Base-by-base conservation (phyloP, 371 early-diverging fungal genomes). In the Actinomortierella wolfii region DNA sequence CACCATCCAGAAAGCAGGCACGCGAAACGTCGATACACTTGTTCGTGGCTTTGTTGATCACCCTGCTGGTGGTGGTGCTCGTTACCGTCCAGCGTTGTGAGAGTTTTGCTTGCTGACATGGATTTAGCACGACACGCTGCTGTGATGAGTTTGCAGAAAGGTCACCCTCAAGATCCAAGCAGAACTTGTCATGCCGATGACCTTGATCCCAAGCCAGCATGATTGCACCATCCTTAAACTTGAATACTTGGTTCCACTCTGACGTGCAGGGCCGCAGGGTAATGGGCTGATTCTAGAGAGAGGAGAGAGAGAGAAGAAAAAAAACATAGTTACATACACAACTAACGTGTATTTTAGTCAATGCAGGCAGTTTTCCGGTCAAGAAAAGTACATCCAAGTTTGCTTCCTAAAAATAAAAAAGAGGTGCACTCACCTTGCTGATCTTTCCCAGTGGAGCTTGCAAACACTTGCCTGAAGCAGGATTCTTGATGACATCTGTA, bases 171-270 rank as follows among this genome's bases (percentile, higher is more conserved):
- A 63, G 62, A 18, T 73, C 74, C 47, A 67, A 39, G 26, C 74
- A 73, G 61, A 45, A 67, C 3, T 57, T 60, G 40, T 51, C 61
- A 13, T 54, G 54, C 1, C 63, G 66, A 57, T 62, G 59, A 3
- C 48, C 18, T 4, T 57, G 51, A 44, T 67, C 74, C 26, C 62
- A 73, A 17, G 67, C 67, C n/a, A 73, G 40, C 25, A 59, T 59
- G 57, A 67, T 63, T 11, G 45, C 45, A 1, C 54, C 64, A 23
- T 73, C 42, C 48, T 73, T 67, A 67, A 73, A 73, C 57, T 73
- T 73, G 67, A 67, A 73, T 24, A 73, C 60, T 29, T 73, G 74
- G 51, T 73, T 73, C 18, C 60, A 49, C 2, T 42, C 4, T 8
- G 67, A 59, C 9, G 26, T 46, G 59, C 74, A 73, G 6, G 56